Evolutionary conservation across 148 eudicot species (phyloP).

Genomic region (Cornus kousa): DNA sequence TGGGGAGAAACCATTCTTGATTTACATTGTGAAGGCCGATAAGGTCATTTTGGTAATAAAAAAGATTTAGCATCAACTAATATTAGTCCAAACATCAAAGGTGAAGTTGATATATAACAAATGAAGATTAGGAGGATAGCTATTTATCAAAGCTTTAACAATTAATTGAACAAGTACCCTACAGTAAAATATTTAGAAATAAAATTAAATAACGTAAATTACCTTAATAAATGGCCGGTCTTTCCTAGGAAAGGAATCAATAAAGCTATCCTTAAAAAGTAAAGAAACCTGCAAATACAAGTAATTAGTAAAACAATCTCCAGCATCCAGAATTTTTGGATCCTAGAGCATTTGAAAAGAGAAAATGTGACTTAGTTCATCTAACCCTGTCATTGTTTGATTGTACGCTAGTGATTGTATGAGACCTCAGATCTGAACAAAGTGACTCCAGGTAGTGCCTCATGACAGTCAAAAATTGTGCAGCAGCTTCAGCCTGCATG

Average conservation of each 20-base stretch:
- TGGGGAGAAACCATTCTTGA: no score
- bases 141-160: neutral
- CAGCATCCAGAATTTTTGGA: neutral
- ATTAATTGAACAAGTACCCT: neutral
- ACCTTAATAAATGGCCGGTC: slow-evolving; percentile 85
- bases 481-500: slow-evolving; percentile 80
- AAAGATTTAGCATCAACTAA: neutral
- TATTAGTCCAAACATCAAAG: neutral
- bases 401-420: slow-evolving; percentile 92
- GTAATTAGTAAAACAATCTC: neutral
- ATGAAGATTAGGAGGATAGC: neutral
- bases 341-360: neutral
- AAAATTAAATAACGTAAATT: neutral
- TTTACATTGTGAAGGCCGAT: no score
- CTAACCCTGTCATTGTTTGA: slow-evolving; percentile 82
- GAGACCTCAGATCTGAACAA: slow-evolving; percentile 74
- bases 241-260: slow-evolving; percentile 76
- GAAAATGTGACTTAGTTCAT: neutral
- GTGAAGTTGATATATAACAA: neutral
- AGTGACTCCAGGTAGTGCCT: slow-evolving; percentile 75
- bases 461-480: slow-evolving; percentile 54
- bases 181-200: neutral
- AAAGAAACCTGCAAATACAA: slow-evolving; percentile 67
- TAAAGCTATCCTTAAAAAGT: slow-evolving; percentile 86
- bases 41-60: no score